Base-by-base conservation (phyloP, 2,329 filamentous ascomycete genomes). In the Alternaria incomplexa region DNA sequence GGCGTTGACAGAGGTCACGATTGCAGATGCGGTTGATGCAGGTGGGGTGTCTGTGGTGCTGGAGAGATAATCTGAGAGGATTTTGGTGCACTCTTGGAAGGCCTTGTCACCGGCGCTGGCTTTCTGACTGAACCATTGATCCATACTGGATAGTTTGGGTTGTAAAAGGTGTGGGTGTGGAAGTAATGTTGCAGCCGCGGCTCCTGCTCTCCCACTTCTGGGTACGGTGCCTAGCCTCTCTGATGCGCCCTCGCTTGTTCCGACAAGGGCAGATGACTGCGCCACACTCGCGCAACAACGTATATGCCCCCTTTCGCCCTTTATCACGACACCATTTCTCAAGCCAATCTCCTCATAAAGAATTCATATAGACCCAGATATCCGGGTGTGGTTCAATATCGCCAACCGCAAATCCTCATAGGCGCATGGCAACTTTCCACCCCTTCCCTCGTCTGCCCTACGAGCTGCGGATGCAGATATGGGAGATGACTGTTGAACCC, bases 401-500 rank as follows among this genome's bases (percentile, higher is more conserved):
- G 30, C 30, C 30, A 32, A 32, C 30, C 30, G 53, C 36, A 32
- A 28, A 17, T 17, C 25, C 4, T 17, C 26, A 8, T 25, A 26
- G 53, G 3, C 48, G 7, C 56, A 60, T 62, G 59, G 22, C 56
- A 32, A 45, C 47, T 10, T 66, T 63, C 32, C 53, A 61, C 47
- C 63, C 48, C 5, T 63, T 66, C 44, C 53, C 61, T 12, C 63
- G 61, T 32, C 56, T 66, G 11, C 56, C 63, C 12, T 57, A 53
- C 43, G 60, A 61, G 52, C 56, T 66, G 9, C 63, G 56, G 9
- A 45, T 54, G 11, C 46, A 32, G 43, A 61, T 66, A 44, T 66
- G 54, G 61, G 60, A 63, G 51, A 26, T 48, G 47, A 66, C 60
- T 1, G 63, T 66, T 13, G 57, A 66, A 48, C 53, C 56, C 30